These are phyloP conservation scores for Ophiostoma quercus DNA, from an alignment of 2,329 filamentous ascomycete species.

Conservation along the genomic window DNA sequence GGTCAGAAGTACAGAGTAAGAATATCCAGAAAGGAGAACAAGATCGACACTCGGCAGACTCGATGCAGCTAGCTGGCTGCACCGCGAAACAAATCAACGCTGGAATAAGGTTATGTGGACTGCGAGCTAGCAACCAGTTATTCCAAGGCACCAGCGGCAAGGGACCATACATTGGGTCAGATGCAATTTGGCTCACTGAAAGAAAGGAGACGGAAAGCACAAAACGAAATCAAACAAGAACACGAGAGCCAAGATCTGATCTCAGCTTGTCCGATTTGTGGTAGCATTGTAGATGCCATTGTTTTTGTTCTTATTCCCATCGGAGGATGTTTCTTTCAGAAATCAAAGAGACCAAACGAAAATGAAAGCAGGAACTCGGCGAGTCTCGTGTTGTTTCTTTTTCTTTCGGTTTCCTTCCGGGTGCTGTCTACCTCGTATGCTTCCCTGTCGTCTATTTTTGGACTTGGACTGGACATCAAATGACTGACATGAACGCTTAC, in stretches of 20 bases:
- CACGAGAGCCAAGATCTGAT: neutral
- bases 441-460: slow-evolving; percentile 4
- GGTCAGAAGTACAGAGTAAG: neutral
- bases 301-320: neutral
- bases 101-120: slow-evolving; percentile 10
- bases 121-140: neutral
- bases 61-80: neutral
- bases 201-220: neutral
- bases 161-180: neutral
- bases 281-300: neutral
- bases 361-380: neutral
- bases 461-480: neutral
- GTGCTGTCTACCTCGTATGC: neutral
- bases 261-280: neutral
- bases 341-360: neutral
- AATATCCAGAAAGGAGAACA: neutral
- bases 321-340: too few relatives aligned
- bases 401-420: neutral
- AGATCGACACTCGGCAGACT: slow-evolving; percentile 6
- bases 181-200: neutral
- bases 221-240: neutral
- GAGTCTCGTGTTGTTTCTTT: neutral
- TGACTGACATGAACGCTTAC: neutral
- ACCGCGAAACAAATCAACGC: neutral
- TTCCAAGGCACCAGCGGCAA: slow-evolving; percentile 11